phyloP scores from a whole-genome alignment of 768 basidiomycete species.

The Termitomyces sp. region DNA sequence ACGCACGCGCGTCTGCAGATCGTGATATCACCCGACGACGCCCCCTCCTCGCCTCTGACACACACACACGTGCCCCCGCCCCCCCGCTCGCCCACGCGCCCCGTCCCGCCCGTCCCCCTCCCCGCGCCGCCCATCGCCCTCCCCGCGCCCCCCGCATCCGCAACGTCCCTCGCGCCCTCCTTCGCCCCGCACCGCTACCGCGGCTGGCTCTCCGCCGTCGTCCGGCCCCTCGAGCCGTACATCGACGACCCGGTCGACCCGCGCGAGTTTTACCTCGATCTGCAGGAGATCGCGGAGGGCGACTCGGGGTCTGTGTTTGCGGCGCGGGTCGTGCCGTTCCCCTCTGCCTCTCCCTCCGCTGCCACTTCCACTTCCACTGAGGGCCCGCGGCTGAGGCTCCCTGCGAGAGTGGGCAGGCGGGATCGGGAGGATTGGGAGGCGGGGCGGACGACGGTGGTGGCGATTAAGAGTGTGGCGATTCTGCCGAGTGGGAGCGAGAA shows the following conservation, averaged over 20 bases:
- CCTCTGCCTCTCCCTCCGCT: no score
- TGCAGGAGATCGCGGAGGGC: slow-evolving; percentile 80
- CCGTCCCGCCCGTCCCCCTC: slow-evolving; percentile 8
- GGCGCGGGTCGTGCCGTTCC: slow-evolving; percentile 29
- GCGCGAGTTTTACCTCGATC: slow-evolving; percentile 56
- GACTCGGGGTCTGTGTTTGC: slow-evolving; percentile 72
- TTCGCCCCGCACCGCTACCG: slow-evolving; percentile 51
- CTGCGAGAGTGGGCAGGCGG: slow-evolving; percentile 33
- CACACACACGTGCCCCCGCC: neutral
- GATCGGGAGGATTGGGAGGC: slow-evolving; percentile 33
- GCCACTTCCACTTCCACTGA: no score
- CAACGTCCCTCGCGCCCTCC: neutral
- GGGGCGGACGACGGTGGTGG: slow-evolving; percentile 47
- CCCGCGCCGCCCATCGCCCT: neutral
- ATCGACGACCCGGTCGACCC: slow-evolving; percentile 66
- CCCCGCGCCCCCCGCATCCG: neutral
- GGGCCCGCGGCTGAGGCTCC: slow-evolving; percentile 32
- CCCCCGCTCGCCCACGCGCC: slow-evolving; percentile 3
- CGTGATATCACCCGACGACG: neutral
- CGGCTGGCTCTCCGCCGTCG: slow-evolving; percentile 59
- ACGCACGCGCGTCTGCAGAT: slow-evolving; percentile 1
- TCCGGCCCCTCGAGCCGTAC: slow-evolving; percentile 57
- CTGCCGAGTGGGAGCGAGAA: slow-evolving; percentile 52
- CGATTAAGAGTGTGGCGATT: slow-evolving; percentile 73
- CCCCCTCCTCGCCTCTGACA: neutral